phyloP scores from a whole-genome alignment of 192 early-diverging fungal species.

The Jimgerdemannia flammicorona region DNA sequence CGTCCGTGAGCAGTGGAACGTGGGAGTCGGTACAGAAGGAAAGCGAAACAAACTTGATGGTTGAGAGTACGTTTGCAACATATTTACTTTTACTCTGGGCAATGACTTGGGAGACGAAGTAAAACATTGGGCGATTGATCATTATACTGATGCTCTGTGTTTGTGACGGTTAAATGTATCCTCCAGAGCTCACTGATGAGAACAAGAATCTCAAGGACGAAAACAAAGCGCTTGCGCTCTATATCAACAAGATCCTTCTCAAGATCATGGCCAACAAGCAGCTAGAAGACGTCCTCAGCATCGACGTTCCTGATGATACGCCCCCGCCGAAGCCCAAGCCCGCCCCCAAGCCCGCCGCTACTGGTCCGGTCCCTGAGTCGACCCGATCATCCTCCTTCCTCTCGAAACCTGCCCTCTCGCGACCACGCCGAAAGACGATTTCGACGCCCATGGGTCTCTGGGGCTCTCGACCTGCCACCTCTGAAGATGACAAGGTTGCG shows the following conservation, averaged over 20 bases:
- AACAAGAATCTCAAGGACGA: constrained; percentile 57
- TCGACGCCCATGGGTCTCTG: not conserved
- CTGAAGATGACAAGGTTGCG: not conserved
- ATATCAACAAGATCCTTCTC: constrained; percentile 74
- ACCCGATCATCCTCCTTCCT: not conserved
- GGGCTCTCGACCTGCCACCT: not conserved
- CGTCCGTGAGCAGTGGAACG: constrained; percentile 6
- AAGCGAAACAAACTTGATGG: not conserved
- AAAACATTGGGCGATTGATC: not conserved
- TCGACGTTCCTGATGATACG: constrained; percentile 27
- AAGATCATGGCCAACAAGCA: constrained; percentile 65
- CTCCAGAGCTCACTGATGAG: constrained; percentile 50
- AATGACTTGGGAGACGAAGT: no score
- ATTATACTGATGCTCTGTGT: not conserved
- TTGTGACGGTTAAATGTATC: not conserved
- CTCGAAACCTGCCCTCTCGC: not conserved
- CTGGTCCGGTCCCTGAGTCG: not conserved
- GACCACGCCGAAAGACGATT: not conserved
- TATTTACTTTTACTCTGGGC: no score
- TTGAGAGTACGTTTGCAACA: not conserved
- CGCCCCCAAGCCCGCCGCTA: no score
- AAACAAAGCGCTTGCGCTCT: constrained; percentile 64
- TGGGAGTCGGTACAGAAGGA: not conserved
- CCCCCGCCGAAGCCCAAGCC: not conserved
- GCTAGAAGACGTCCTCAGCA: constrained; percentile 40